Conservation (phyloP, 2,329 filamentous ascomycete genomes). For the Ceratocystis lukuohia region DNA sequence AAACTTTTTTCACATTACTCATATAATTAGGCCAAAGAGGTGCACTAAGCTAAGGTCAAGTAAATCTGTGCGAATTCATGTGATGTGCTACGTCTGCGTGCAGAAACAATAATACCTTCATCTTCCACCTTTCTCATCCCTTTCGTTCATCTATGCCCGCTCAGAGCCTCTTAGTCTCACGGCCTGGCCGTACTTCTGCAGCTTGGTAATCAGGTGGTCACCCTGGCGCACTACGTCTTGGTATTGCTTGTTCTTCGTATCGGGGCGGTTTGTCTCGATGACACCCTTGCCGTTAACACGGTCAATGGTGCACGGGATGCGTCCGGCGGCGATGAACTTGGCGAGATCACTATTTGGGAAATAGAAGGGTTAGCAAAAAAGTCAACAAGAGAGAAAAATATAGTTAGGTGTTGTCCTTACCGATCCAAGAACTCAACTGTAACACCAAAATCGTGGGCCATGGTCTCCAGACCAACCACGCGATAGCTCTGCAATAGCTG, state of each 20-base stretch:
- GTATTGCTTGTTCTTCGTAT: constrained; percentile 99
- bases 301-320: constrained; percentile 94
- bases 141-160: constrained; percentile 48
- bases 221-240: constrained; percentile 95
- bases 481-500: constrained; percentile 95
- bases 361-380: constrained; percentile 2
- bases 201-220: constrained; percentile 93
- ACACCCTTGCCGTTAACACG: constrained; percentile 90
- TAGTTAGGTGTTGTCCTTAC: constrained; percentile 38
- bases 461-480: constrained; percentile 89
- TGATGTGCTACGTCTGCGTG: constrained; percentile 12
- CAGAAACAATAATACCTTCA: background rate
- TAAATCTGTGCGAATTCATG: constrained; percentile 7
- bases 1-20: too few species aligned
- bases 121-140: background rate
- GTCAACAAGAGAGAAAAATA: background rate
- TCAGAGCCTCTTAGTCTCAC: constrained; percentile 90
- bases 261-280: constrained; percentile 93
- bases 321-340: constrained; percentile 88
- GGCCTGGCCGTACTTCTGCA: constrained; percentile 97
- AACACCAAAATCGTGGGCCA: constrained; percentile 94
- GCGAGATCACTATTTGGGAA: constrained; percentile 59
- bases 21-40: too few species aligned
- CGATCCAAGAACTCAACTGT: constrained; percentile 91
- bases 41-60: background rate